Base-by-base conservation (phyloP, 2,329 filamentous ascomycete species). In the Aspergillus arachidicola region DNA sequence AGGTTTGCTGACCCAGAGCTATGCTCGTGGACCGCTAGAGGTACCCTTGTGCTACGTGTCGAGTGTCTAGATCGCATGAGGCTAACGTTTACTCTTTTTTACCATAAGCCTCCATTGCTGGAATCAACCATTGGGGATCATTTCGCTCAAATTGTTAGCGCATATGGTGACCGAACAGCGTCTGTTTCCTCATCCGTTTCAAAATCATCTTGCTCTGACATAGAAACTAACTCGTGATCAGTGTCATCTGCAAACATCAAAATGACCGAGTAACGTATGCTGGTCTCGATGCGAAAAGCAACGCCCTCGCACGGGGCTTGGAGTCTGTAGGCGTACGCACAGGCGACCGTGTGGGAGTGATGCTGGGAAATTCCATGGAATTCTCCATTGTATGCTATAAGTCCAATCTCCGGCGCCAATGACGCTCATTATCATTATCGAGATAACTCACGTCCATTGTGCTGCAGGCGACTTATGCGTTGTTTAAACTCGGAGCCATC, bases 401-500 rank as follows among this genome's bases (percentile, higher is more conserved):
- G 30, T 28, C 2, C 6, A 34, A 30, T 14, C 32, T 11, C 19
- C n/a, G n/a, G 43, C 43, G 43, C 21, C 51, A 10, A 28, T 36
- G n/a, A n/a, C 16, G n/a, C 34, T 6, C 16, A 11, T 23, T 32
- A 50, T 21, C 26, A 26, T 23, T 21, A 50, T 4, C 14, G 7
- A 34, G 28, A 58, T 34, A 30, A 26, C 30, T 48, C 28, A 38
- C 54, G 28, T 26, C 34, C 26, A 28, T 48, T 38, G 41, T 51
- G 48, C 28, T 21, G 48, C 58, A 80, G 84, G 76, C 78, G 23
- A 94, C 91, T 6, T 98, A 98, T 78, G 94, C 94, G 0, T 78
- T 95, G 60, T 97, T 94, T 82, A 98, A 98, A 78, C 85, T 98
- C 11, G 95, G 95, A n/a, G 94, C 92, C 28, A 87, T 98, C 57